Conservation (phyloP, 2,329 filamentous ascomycete species). For the Alternaria viburni region DNA sequence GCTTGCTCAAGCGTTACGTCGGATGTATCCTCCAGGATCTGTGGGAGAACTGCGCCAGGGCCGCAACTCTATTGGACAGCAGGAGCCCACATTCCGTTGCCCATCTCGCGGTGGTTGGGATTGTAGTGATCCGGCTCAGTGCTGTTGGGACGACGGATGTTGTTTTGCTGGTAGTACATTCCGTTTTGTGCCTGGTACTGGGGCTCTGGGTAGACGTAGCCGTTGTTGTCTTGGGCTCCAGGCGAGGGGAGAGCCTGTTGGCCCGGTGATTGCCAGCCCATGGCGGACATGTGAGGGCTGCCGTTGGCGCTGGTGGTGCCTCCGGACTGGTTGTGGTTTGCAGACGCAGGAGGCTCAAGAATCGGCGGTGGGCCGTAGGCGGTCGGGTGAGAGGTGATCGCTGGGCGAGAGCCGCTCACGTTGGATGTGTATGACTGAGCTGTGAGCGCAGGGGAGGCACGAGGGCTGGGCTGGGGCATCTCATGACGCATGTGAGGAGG, state of each 20-base stretch:
- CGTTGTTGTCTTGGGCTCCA: constrained; percentile 68
- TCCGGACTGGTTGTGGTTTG: constrained; percentile 75
- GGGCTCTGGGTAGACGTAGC: constrained; percentile 83
- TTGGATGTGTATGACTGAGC: constrained; percentile 69
- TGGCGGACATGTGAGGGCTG: constrained; percentile 82
- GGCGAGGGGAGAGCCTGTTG: constrained; percentile 76
- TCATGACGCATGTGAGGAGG: constrained; percentile 82
- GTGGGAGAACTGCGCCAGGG: not conserved
- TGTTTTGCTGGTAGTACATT: constrained; percentile 73
- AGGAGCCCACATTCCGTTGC: constrained; percentile 51
- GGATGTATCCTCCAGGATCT: not conserved
- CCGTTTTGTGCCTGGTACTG: constrained; percentile 66
- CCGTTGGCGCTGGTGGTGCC: constrained; percentile 68
- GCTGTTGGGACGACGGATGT: constrained; percentile 76
- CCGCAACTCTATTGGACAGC: constrained; percentile 47
- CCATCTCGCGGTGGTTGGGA: constrained; percentile 48
- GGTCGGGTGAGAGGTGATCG: constrained; percentile 83
- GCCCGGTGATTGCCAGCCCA: constrained; percentile 86
- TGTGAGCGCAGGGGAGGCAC: constrained; percentile 66
- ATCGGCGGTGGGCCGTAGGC: constrained; percentile 83
- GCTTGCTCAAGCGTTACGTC: constrained; percentile 2
- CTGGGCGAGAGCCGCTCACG: constrained; percentile 57
- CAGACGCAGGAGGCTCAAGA: constrained; percentile 78
- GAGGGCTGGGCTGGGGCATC: constrained; percentile 73
- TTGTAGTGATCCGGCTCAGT: constrained; percentile 66